Conservation (phyloP, 768 basidiomycete genomes). For the Clavulina sp. region DNA sequence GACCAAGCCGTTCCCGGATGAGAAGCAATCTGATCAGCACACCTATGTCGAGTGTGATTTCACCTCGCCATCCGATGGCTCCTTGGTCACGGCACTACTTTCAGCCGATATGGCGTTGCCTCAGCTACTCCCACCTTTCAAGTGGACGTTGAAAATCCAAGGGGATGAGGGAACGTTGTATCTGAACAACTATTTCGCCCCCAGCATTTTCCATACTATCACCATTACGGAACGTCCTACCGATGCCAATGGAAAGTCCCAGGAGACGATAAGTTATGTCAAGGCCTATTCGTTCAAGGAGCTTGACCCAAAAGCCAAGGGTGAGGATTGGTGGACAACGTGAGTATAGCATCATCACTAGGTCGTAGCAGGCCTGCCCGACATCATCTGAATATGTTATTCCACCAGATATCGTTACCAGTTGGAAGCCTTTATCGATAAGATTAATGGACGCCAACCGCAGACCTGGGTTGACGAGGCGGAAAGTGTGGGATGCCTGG, state of each 20-base stretch:
- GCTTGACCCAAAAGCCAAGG: background rate
- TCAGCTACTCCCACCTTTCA: slow-evolving; percentile 21
- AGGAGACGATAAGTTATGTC: slow-evolving; percentile 20
- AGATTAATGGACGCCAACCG: background rate
- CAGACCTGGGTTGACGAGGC: background rate
- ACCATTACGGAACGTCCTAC: too few relatives aligned
- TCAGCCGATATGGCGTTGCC: slow-evolving; percentile 21
- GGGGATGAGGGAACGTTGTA: slow-evolving; percentile 30
- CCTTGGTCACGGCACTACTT: slow-evolving; percentile 17
- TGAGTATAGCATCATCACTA: background rate
- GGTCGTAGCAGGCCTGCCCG: background rate
- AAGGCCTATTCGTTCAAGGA: too few relatives aligned
- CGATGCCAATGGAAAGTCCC: too few relatives aligned
- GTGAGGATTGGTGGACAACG: background rate
- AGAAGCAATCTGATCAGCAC: slow-evolving; percentile 20
- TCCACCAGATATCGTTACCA: background rate
- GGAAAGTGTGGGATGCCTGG: background rate
- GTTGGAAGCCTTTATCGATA: background rate
- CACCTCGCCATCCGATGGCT: slow-evolving; percentile 19
- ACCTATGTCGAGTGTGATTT: slow-evolving; percentile 19
- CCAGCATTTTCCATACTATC: slow-evolving; percentile 33
- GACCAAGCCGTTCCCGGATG: background rate
- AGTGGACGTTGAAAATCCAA: slow-evolving; percentile 21
- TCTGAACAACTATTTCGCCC: slow-evolving; percentile 27
- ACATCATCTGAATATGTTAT: background rate